A percentile compares a stretch with the other conserved stretches of the same genome.
Conservation (phyloP, 2,329 filamentous ascomycete genomes). For the Plectosphaerella plurivora region DNA sequence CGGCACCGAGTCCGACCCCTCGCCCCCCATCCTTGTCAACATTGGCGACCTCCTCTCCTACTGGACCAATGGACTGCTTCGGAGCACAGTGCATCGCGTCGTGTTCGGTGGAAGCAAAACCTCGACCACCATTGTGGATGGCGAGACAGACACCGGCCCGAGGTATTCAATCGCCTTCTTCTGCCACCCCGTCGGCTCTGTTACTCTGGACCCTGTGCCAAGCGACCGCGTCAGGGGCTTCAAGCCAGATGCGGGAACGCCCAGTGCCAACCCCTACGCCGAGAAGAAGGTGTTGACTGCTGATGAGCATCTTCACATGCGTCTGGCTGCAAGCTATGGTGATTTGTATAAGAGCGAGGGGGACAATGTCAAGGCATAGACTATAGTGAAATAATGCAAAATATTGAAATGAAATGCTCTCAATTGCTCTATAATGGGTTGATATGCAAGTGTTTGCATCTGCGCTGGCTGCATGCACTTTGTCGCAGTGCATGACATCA, state of each 20-base stretch:
- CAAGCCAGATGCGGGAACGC: conserved; percentile 22
- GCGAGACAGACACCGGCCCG: conserved; percentile 44
- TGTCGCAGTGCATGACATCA: too few species aligned
- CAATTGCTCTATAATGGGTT: too few species aligned
- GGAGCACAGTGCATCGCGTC: conserved; percentile 85
- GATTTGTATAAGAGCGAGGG: conserved; percentile 44
- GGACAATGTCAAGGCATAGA: conserved; percentile 5
- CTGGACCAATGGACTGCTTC: conserved; percentile 86
- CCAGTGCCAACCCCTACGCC: conserved; percentile 40
- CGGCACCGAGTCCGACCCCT: conserved; percentile 51
- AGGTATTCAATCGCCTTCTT: conserved; percentile 67
- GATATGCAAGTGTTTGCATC: too few species aligned
- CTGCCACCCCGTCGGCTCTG: conserved; percentile 56
- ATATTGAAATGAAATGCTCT: too few species aligned
- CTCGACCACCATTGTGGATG: conserved; percentile 20
- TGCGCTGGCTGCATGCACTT: too few species aligned
- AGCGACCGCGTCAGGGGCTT: conserved; percentile 50
- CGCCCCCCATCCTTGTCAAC: conserved; percentile 77
- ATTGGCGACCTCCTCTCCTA: conserved; percentile 68
- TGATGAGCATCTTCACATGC: conserved; percentile 58
- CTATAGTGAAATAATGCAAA: too few species aligned
- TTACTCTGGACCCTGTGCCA: conserved; percentile 52
- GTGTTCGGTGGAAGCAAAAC: conserved; percentile 50
- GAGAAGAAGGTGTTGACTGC: conserved; percentile 57
- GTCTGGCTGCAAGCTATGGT: conserved; percentile 55